phyloP scores from a whole-genome alignment of 768 basidiomycete genomes.

The Mycena galericulata region DNA sequence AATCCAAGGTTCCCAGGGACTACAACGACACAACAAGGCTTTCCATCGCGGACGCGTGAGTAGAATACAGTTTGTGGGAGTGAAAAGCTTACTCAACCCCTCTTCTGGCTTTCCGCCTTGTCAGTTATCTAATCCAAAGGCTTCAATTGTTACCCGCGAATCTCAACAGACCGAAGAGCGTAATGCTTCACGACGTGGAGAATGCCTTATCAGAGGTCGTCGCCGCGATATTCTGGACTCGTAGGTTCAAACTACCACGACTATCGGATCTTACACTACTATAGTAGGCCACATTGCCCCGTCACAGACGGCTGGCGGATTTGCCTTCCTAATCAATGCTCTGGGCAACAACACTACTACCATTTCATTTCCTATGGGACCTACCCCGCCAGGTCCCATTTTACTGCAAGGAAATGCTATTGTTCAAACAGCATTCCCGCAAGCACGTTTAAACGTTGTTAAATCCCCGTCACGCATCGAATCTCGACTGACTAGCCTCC shows the following conservation, averaged over 20 bases:
- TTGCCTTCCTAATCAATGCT: too few species aligned
- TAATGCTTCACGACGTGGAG: conserved; percentile 8
- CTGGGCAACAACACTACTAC: too few species aligned
- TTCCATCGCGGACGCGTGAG: too few species aligned
- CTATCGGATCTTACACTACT: too few species aligned
- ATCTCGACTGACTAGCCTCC: background rate
- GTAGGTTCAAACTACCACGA: too few species aligned
- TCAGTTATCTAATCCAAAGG: conserved; percentile 1
- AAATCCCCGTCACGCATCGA: too few species aligned
- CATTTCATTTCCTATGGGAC: too few species aligned
- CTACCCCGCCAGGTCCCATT: too few species aligned
- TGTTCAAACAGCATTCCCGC: background rate
- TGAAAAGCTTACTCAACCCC: too few species aligned
- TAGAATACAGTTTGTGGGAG: too few species aligned
- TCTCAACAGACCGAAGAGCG: background rate
- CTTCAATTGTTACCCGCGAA: background rate
- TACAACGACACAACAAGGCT: too few species aligned
- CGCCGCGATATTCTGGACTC: conserved; percentile 15
- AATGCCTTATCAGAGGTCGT: conserved; percentile 8
- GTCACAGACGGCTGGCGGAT: background rate
- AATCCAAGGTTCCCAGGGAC: too few species aligned
- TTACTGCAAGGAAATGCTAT: background rate
- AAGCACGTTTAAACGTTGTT: background rate
- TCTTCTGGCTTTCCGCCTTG: background rate
- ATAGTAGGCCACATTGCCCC: conserved; percentile 9